Base-by-base conservation (phyloP, 1,284 basidiomycete species). In the Ganoderma lucidum region DNA sequence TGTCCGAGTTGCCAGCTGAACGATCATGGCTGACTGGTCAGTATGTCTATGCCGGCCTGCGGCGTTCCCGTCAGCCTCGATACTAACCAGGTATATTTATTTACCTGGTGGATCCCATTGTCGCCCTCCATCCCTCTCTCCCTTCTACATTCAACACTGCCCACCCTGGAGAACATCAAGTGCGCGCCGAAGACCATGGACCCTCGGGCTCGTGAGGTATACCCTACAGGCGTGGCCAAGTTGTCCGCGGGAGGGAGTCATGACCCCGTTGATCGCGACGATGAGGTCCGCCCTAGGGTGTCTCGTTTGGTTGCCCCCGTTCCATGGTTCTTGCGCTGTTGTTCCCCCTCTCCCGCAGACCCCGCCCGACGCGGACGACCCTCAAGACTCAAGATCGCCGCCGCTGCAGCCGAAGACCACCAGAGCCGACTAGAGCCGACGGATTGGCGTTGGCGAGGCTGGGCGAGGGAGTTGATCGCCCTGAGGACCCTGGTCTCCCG, bases 391-490 rank as follows among this genome's bases (percentile, higher is more conserved):
- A 51, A 51, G 55, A 56, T 32, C 35, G 4, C 55, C 35, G 4
- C 28, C 15, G 14, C 37, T 9, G 37, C 15, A 51, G 51, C 30
- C 44, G 45, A 63, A 32, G 62, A 55, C 62, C 17, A 32, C 17
- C 45, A 53, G 48, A 53, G 53, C 32, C 44, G 62, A 63, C 30
- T 9, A n/a, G 53, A 37, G 55, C 56, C 64, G 64, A 48, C 64
- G 37, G 56, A 39, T 59, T 59, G 56, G 56, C 56, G 56, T 59
- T 39, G 64, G 64, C 23, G 64, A 65, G 55, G 56, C 56, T 60
- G 64, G 64, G 64, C 55, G 64, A 65, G 64, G 62, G 64, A 60
- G 41, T 53, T 65, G 64, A 60, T 65, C 64, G 55, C 56, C 64
- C 56, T 42, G 10, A 44, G 45, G 64, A 65, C 14, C 64, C 56